Base-by-base conservation (phyloP, 441 rosid species). In the Euphorbia celastroides region DNA sequence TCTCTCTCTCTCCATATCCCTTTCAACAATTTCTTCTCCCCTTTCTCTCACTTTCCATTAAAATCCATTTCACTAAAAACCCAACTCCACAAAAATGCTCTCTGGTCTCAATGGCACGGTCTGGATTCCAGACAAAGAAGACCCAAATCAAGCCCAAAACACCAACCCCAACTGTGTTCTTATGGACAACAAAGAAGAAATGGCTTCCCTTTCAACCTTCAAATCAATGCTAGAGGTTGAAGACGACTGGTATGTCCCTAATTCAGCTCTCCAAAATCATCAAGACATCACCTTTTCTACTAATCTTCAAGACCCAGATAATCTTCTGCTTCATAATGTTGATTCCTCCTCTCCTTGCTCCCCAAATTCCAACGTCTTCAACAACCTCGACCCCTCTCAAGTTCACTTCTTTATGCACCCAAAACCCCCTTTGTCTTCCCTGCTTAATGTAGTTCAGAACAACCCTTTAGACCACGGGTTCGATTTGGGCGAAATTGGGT, bases 281-380 rank as follows among this genome's bases (percentile, higher is more conserved):
- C 82, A 72, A 8, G 79, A 78, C 58, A 60, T 84, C 58, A 44
- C 83, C 36, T 84, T 82, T 74, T 73, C 87, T 1, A 75, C 84
- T 17, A 81, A 70, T 70, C 79, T 83, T 10, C 76, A 66, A 27
- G 83, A 85, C 75, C 81, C 83, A 13, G 82, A 85, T 50, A 77
- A 72, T 72, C 59, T 81, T 7, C 65, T 85, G 72, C 75, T 83
- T 32, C 81, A 83, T 59, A 52, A 70, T 7, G 79, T 79, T 68
- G 85, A 82, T 81, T 85, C 87, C 28, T 85, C 87, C 23, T 73
- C 88, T 44, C 83, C 90, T 19, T 81, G 86, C 57, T 85, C 88
- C 16, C 84, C 86, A 10, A 68, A 78, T 10, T 67, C 90, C 71
- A 80, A 86, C 48, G 83, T 85, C 74, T 85, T 85, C 73, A 83